phyloP scores from a whole-genome alignment of 169 alveolate genomes.

The Plasmodium knowlesi region DNA sequence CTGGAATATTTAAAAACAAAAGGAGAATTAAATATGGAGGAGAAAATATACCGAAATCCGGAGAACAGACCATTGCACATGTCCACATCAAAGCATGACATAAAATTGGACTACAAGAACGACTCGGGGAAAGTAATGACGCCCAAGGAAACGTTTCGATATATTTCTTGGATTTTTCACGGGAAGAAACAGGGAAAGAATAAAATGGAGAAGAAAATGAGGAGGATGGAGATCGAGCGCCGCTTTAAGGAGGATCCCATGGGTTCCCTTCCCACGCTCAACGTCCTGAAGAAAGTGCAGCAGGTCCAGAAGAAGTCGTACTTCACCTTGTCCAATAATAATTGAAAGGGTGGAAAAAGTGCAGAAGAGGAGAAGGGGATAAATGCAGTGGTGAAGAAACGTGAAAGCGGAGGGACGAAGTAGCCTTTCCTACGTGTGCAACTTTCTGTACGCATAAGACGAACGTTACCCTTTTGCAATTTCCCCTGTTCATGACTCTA shows the following conservation, averaged over 20 bases:
- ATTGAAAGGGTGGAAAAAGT: neutral
- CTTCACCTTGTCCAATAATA: constrained; percentile 62
- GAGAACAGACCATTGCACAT: constrained; percentile 73
- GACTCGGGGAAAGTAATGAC: constrained; percentile 83
- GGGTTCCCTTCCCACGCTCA: constrained; percentile 83
- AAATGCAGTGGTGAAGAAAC: neutral
- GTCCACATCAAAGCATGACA: constrained; percentile 77
- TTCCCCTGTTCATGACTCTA: neutral
- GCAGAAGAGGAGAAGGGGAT: neutral
- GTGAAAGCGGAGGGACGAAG: neutral
- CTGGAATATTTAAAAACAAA: constrained; percentile 81
- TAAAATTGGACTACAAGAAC: constrained; percentile 79
- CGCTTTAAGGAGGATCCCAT: constrained; percentile 79
- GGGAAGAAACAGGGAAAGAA: constrained; percentile 85
- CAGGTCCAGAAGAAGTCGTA: constrained; percentile 78
- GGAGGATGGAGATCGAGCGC: constrained; percentile 82
- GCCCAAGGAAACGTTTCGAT: constrained; percentile 85
- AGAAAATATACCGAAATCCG: constrained; percentile 71
- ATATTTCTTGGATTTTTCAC: constrained; percentile 84
- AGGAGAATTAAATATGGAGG: constrained; percentile 79
- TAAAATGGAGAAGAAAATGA: constrained; percentile 80
- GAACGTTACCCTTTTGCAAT: neutral
- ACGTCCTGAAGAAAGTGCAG: constrained; percentile 80
- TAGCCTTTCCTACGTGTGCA: neutral
- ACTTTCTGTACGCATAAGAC: neutral